Evolutionary conservation across 495 filamentous ascomycete genomes (phyloP).

Genomic region (Evansstolkia leycettana): DNA sequence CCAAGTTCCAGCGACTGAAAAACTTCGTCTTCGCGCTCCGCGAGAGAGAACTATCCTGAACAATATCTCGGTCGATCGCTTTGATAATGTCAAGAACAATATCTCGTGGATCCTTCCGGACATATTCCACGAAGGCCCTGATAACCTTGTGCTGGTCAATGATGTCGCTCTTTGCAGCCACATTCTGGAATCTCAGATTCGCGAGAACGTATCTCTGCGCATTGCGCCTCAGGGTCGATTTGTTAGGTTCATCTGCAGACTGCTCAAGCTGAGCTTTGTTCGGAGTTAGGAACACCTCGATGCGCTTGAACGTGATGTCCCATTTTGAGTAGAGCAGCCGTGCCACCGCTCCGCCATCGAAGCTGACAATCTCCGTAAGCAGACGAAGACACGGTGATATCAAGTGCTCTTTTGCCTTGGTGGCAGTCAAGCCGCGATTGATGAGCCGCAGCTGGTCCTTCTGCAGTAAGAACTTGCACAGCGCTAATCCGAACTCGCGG

Average conservation of each 20-base stretch:
- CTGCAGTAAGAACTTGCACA: constrained; percentile 64
- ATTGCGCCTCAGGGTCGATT: constrained; percentile 62
- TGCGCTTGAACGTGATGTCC: constrained; percentile 58
- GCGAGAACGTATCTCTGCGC: constrained; percentile 65
- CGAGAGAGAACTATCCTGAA: constrained; percentile 56
- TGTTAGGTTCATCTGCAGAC: constrained; percentile 38
- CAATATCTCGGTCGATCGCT: constrained; percentile 48
- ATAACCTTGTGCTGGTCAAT: constrained; percentile 61
- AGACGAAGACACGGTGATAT: constrained; percentile 75
- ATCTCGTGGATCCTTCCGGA: constrained; percentile 61
- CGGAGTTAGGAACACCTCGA: constrained; percentile 42
- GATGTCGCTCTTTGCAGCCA: constrained; percentile 60
- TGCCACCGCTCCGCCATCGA: constrained; percentile 70
- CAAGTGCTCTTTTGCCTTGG: constrained; percentile 66
- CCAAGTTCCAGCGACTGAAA: constrained; percentile 57
- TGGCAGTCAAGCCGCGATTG: constrained; percentile 55
- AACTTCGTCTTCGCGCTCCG: constrained; percentile 59
- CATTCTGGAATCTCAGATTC: constrained; percentile 56
- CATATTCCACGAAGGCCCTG: constrained; percentile 52
- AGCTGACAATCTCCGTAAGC: constrained; percentile 62
- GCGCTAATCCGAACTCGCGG: constrained; percentile 51
- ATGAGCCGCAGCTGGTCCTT: constrained; percentile 62
- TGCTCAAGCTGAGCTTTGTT: constrained; percentile 36
- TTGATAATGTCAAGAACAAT: constrained; percentile 56
- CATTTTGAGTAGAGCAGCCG: constrained; percentile 55